Evolutionary conservation across 306 rosid genomes (phyloP).

Genomic region (Lithocarpus polystachyus): DNA sequence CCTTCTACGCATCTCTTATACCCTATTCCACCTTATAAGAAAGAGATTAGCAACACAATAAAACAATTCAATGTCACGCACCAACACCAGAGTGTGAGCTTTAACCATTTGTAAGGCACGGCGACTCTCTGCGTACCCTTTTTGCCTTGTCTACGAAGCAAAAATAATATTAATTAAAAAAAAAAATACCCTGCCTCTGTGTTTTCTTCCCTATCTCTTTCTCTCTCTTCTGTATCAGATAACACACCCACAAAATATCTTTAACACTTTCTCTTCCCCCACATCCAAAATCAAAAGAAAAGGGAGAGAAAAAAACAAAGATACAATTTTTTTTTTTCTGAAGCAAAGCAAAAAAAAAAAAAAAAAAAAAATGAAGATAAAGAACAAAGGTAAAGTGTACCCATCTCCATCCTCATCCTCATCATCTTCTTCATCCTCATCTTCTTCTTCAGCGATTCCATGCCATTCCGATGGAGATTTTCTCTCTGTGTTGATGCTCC

Average conservation of each 20-base stretch:
- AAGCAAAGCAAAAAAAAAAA: neutral
- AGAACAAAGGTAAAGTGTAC: conserved; percentile 60
- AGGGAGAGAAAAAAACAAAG: neutral
- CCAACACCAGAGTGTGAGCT: neutral
- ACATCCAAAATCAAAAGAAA: neutral
- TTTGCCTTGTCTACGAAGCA: neutral
- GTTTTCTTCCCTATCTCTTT: neutral
- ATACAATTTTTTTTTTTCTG: neutral
- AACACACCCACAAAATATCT: neutral
- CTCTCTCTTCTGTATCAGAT: neutral
- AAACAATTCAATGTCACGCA: conserved; percentile 7
- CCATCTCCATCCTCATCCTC: conserved; percentile 37
- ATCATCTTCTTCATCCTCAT: conserved; percentile 14
- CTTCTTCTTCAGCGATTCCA: conserved; percentile 7
- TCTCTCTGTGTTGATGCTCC: conserved; percentile 41
- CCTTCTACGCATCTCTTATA: too few species aligned
- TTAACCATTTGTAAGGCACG: neutral
- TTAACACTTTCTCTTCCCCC: neutral
- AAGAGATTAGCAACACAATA: neutral
- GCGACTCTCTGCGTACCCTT: neutral
- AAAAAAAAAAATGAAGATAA: conserved; percentile 51
- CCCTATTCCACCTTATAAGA: too few species aligned
- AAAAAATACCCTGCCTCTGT: neutral
- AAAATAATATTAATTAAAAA: neutral
- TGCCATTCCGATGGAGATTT: conserved; percentile 23